These are phyloP conservation scores for Ceratobasidium sp. DNA, from an alignment of 1,284 basidiomycete genomes.

Conservation along the genomic window DNA sequence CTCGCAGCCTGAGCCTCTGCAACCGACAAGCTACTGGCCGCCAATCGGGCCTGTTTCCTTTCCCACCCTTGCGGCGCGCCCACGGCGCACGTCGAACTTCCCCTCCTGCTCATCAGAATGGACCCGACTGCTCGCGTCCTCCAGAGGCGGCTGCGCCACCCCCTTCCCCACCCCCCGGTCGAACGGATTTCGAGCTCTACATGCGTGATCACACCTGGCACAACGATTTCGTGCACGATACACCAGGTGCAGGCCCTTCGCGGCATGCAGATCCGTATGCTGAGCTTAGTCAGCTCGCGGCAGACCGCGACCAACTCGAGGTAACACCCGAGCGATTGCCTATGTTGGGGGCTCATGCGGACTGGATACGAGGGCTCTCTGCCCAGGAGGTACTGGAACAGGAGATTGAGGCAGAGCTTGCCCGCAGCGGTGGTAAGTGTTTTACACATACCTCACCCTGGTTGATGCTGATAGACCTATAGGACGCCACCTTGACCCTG, in stretches of 20 bases:
- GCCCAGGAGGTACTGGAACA: background rate
- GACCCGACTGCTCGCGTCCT: too few species aligned
- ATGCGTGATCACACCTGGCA: background rate
- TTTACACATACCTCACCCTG: background rate
- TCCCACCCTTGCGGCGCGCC: too few species aligned
- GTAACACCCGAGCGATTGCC: background rate
- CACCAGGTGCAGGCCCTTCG: conserved; percentile 12
- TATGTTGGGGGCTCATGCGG: background rate
- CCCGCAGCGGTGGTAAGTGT: conserved; percentile 6
- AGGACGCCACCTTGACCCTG: background rate
- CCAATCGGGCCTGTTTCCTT: too few species aligned
- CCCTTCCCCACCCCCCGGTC: background rate
- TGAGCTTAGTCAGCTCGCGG: too few species aligned
- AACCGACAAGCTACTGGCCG: too few species aligned
- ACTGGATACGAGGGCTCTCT: background rate
- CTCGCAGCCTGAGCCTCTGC: too few species aligned
- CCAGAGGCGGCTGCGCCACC: too few species aligned
- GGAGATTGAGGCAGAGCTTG: background rate
- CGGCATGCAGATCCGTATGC: background rate
- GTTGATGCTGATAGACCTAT: background rate
- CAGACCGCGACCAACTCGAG: background rate
- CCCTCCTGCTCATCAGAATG: background rate
- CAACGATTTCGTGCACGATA: background rate
- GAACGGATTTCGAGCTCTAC: background rate
- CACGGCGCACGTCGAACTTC: background rate